phyloP scores from a whole-genome alignment of 305 asterid species.

The Rubia occidens region DNA sequence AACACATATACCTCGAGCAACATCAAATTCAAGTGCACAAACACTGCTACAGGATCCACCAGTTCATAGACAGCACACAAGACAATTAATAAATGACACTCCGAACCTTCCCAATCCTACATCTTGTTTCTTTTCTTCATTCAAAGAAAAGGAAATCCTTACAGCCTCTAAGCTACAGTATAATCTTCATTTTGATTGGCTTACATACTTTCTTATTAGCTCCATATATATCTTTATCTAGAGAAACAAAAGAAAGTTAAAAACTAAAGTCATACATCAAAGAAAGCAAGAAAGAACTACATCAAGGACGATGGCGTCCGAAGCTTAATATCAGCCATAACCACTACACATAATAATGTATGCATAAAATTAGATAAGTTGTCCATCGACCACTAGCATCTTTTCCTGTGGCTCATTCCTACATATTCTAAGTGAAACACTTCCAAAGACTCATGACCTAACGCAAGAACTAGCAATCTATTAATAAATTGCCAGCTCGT shows the following conservation, averaged over 20 bases:
- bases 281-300: too few species aligned
- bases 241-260: too few species aligned
- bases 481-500: not conserved
- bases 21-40: not conserved
- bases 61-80: not conserved
- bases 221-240: too few species aligned
- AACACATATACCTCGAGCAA: not conserved
- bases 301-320: not conserved
- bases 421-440: not conserved
- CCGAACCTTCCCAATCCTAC: not conserved
- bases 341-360: not conserved
- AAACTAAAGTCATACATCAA: too few species aligned
- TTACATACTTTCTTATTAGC: not conserved
- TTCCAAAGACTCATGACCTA: not conserved
- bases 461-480: not conserved
- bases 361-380: not conserved
- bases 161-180: too few species aligned
- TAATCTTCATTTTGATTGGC: not conserved
- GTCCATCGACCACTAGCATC: not conserved
- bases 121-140: not conserved
- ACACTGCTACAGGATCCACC: not conserved
- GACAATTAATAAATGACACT: not conserved
- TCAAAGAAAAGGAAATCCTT: not conserved
- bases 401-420: not conserved
- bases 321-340: not conserved